Percentiles rank a stretch among this genome's conserved stretches.
Evolutionary conservation across 2,329 filamentous ascomycete species (phyloP).

Genomic region (Aspergillus sp.): DNA sequence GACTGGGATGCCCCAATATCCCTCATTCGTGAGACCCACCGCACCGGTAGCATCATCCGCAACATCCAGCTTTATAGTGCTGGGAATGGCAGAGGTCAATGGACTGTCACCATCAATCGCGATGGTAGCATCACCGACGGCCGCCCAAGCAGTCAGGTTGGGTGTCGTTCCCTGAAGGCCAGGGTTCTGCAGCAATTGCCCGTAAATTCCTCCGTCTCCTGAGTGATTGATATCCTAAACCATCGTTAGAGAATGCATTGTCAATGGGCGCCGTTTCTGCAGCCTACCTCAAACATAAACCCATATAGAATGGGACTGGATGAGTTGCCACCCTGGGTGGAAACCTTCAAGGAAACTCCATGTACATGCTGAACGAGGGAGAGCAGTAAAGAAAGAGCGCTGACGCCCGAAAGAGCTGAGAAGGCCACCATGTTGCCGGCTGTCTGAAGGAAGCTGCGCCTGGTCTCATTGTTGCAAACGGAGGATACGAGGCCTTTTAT

Average conservation of each 20-base stretch:
- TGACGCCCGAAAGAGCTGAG: slow-evolving; percentile 14
- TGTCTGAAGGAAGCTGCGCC: background rate
- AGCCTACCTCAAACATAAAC: slow-evolving; percentile 45
- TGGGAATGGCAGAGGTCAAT: slow-evolving; percentile 55
- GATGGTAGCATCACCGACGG: slow-evolving; percentile 48
- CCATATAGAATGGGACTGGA: slow-evolving; percentile 45
- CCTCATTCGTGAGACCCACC: slow-evolving; percentile 49
- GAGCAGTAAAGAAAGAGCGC: slow-evolving; percentile 7
- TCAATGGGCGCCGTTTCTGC: too few species aligned
- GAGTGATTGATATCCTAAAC: slow-evolving; percentile 65
- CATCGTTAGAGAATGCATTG: too few species aligned
- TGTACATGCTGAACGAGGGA: slow-evolving; percentile 4
- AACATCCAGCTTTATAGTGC: slow-evolving; percentile 49
- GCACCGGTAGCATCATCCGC: slow-evolving; percentile 26
- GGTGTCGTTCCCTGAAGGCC: slow-evolving; percentile 63
- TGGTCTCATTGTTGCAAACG: background rate
- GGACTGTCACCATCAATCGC: slow-evolving; percentile 53
- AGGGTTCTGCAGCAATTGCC: slow-evolving; percentile 69
- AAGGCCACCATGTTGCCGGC: slow-evolving; percentile 15
- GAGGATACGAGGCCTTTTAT: background rate
- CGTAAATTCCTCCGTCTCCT: slow-evolving; percentile 73
- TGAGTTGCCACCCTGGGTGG: slow-evolving; percentile 39
- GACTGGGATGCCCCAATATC: slow-evolving; percentile 28
- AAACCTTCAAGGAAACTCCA: slow-evolving; percentile 14
- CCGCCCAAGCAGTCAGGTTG: slow-evolving; percentile 51